phyloP scores from a whole-genome alignment of 2,329 filamentous ascomycete species.

The Xylaria sp. region DNA sequence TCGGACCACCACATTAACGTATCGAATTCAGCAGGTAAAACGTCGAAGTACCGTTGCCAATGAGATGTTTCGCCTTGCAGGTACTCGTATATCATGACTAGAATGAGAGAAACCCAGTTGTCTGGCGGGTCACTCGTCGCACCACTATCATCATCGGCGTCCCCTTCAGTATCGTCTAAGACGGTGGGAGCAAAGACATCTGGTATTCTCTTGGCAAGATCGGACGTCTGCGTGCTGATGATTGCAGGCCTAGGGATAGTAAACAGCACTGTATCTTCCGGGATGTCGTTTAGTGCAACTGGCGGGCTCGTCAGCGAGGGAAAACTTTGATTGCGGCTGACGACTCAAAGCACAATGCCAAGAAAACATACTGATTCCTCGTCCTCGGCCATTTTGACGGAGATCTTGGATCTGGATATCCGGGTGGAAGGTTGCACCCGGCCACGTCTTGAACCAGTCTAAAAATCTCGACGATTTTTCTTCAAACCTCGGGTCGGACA shows the following conservation, averaged over 20 bases:
- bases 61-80: constrained; percentile 62
- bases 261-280: constrained; percentile 78
- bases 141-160: constrained; percentile 45
- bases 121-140: constrained; percentile 48
- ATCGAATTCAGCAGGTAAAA: constrained; percentile 75
- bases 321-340: not conserved
- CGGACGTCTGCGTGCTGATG: constrained; percentile 75
- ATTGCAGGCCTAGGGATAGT: constrained; percentile 75
- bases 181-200: constrained; percentile 53
- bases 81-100: constrained; percentile 81
- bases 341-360: not conserved
- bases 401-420: constrained; percentile 60
- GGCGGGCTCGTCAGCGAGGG: constrained; percentile 29
- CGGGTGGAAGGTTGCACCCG: constrained; percentile 59
- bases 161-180: constrained; percentile 44
- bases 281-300: constrained; percentile 76
- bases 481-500: constrained; percentile 48
- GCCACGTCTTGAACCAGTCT: constrained; percentile 58
- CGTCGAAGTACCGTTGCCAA: constrained; percentile 79
- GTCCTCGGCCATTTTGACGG: constrained; percentile 55
- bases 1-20: constrained; percentile 90
- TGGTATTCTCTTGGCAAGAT: constrained; percentile 63
- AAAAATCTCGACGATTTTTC: constrained; percentile 53
- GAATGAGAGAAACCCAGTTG: constrained; percentile 67
- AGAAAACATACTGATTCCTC: constrained; percentile 56